Conservation (phyloP, 1,284 basidiomycete species). For the Ustilago crameri region DNA sequence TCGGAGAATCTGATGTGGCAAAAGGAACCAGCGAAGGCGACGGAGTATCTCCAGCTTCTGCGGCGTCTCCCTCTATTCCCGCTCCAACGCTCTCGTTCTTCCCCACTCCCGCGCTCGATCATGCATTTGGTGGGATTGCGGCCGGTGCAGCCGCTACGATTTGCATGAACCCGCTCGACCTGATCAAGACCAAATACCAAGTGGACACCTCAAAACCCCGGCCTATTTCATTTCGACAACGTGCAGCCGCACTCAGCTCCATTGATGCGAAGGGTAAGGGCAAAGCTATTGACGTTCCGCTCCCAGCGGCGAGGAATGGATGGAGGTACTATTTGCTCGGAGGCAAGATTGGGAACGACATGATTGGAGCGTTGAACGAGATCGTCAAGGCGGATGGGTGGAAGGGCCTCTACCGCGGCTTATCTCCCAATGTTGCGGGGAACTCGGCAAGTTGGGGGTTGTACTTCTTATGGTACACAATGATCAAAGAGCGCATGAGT, state of each 20-base stretch:
- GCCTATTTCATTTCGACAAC: conserved; percentile 19
- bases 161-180: conserved; percentile 97
- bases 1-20: conserved; percentile 24
- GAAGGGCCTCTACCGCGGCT: conserved; percentile 88
- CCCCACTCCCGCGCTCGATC: conserved; percentile 73
- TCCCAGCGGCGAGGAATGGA: conserved; percentile 7
- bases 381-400: conserved; percentile 83
- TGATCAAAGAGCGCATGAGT: conserved; percentile 78
- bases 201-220: conserved; percentile 69
- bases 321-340: conserved; percentile 55
- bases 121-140: conserved; percentile 91
- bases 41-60: conserved; percentile 15
- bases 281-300: conserved; percentile 9
- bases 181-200: conserved; percentile 95
- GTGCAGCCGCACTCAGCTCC: conserved; percentile 7
- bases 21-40: conserved; percentile 19
- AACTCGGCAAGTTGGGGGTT: conserved; percentile 98
- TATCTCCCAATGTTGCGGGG: conserved; percentile 90
- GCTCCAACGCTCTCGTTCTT: conserved; percentile 51
- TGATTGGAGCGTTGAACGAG: conserved; percentile 77
- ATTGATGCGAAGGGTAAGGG: conserved; percentile 38
- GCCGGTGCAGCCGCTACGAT: conserved; percentile 92
- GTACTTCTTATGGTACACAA: conserved; percentile 98
- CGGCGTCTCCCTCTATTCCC: conserved; percentile 6
- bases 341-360: conserved; percentile 74